Conservation (phyloP, 108 stramenopile species). For the Cylindrotheca closterium region DNA sequence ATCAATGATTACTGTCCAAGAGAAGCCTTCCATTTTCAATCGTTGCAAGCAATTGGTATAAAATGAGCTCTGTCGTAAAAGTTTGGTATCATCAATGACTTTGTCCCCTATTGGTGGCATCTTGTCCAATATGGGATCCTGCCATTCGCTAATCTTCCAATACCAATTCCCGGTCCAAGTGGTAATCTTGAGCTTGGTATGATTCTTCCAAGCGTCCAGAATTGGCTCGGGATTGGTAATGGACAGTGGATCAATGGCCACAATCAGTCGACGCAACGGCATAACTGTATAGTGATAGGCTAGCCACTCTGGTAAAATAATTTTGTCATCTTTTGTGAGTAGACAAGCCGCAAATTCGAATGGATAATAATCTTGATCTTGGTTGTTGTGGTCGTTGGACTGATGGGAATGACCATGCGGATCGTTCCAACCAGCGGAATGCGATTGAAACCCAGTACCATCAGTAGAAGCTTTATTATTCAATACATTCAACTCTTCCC, state of each 20-base stretch:
- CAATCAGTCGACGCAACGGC: constrained; percentile 52
- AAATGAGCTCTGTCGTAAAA: neutral
- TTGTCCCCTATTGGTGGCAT: neutral
- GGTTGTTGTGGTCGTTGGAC: constrained; percentile 19
- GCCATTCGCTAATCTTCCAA: constrained; percentile 27
- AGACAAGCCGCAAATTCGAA: constrained; percentile 45
- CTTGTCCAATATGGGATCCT: constrained; percentile 27
- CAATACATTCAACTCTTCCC: too few species aligned
- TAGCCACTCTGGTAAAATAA: constrained; percentile 43
- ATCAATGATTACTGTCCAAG: constrained; percentile 39
- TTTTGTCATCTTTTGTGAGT: constrained; percentile 48
- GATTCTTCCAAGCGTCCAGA: constrained; percentile 31
- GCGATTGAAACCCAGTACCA: too few species aligned
- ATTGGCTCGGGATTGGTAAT: constrained; percentile 28
- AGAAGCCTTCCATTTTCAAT: constrained; percentile 19
- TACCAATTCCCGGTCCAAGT: neutral
- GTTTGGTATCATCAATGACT: neutral
- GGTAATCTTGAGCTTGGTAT: neutral
- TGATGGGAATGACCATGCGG: too few species aligned
- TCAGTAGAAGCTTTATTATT: too few species aligned
- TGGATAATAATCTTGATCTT: constrained; percentile 14
- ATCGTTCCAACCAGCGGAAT: too few species aligned
- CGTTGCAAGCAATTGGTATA: constrained; percentile 14
- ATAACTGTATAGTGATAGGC: constrained; percentile 75
- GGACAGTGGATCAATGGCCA: constrained; percentile 61